Base-by-base conservation (phyloP, 345 rosid genomes). In the Garcia nutans region DNA sequence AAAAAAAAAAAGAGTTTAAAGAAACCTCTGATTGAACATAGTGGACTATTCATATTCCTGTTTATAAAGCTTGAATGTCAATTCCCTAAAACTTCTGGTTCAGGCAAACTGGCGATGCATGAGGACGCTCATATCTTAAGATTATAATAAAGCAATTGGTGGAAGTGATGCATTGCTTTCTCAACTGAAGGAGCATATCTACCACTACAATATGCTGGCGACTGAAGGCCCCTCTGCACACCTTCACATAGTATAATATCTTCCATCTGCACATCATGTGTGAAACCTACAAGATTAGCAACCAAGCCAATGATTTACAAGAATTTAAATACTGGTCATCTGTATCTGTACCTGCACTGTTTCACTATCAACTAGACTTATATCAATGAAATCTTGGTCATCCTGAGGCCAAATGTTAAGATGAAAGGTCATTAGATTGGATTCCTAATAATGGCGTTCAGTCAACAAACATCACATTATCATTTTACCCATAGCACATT, bases 151-250 rank as follows among this genome's bases (percentile, higher is more conserved):
- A 89, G 87, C 76, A 88, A 59, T 71, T 83, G 79, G 76, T 93
- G 94, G 72, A 91, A 94, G 74, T 88, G 97, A 76, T 91, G 87
- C 96, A 89, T 87, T 15, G 97, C 85, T 62, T 85, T 82, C 86
- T 93, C 97, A 10, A 92, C 87, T 0, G 74, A n/a, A 0, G 94
- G 94, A 31, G 89, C 92, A 72, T 91, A 93, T 78, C 97, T 84
- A 60, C 97, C 97, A 22, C 68, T 81, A 65, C 63, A 41, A 75
- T 90, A 93, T 1, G 93, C 93, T 8, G 91, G 92, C 1, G 97
- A 90, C 68, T 95, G 87, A 0, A 93, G 83, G 20, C 97, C 96
- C 70, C 86, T 87, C 75, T 91, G 97, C 42, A 95, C 96, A 49
- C 88, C 87, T 83, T 95, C 96, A 63, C 94, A 93, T 37, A 95